Base-by-base conservation (phyloP, 1,284 basidiomycete species). In the Moniliella sp. region DNA sequence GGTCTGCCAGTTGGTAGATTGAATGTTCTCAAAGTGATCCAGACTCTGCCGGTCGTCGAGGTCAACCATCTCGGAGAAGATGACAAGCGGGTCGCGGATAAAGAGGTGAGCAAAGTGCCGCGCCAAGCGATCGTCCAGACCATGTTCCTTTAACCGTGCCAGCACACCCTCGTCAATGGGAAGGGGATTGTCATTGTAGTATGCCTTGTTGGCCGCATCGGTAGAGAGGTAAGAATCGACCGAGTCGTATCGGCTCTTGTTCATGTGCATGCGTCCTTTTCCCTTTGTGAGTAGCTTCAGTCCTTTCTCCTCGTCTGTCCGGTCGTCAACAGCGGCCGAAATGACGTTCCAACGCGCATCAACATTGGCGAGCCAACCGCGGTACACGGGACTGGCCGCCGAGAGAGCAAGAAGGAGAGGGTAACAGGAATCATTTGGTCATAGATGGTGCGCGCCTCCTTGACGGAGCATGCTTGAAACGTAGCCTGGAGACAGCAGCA, bases 1-100 rank as follows among this genome's bases (percentile, higher is more conserved):
- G 0, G 91, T 94, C 65, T 97, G 91, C 91, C 91, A 99, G 60
- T 97, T 97, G 5, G 91, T 97, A 4, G 84, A 91, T 71, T 97
- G 91, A 19, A 97, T 76, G 56, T 94, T 97, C 77, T 99, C 91
- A 50, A 97, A 97, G 61, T 99, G 91, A 56, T 97, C 91, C 46
- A 73, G 83, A 38, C 78, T 84, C 15, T 66, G 66, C 25, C 66
- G 64, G 59, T 97, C 83, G 59, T 94, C 81, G 62, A 88, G 83
- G 47, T 91, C 70, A 36, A 97, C 74, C 8, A 76, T 82, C 64
- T 97, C 91, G 26, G 76, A 78, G 58, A 94, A 97, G 34, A 94
- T 70, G 19, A 94, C 88, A 27, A 97, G 67, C 19, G 91, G 91
- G 57, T 97, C 91, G 5, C 91, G 81, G 57, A 97, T 94, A 64